These are phyloP conservation scores for Cicer pinnatifidum DNA, from an alignment of 306 rosid genomes.

Conservation along the genomic window DNA sequence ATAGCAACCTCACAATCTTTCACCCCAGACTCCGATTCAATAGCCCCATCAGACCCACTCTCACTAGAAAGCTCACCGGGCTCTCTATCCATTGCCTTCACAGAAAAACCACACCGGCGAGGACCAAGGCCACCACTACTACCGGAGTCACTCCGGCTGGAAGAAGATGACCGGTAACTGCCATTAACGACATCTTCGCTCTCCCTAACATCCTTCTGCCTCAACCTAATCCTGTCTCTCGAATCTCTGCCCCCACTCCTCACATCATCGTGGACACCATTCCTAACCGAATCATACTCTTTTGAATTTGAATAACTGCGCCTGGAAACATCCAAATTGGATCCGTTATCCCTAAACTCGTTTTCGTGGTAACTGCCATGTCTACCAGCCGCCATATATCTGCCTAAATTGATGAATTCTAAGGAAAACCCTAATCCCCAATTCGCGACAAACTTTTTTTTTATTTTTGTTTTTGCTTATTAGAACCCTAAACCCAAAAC, in stretches of 20 bases:
- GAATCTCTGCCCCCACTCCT: slow-evolving; percentile 58
- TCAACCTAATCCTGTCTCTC: slow-evolving; percentile 67
- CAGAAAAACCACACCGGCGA: slow-evolving; percentile 58
- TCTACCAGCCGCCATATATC: slow-evolving; percentile 86
- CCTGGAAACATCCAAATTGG: slow-evolving; percentile 60
- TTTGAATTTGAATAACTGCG: slow-evolving; percentile 52
- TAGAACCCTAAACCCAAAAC: slow-evolving; percentile 54
- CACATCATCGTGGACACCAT: slow-evolving; percentile 54
- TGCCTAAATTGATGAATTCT: slow-evolving; percentile 31
- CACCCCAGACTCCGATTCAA: slow-evolving; percentile 58
- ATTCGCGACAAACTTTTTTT: background rate
- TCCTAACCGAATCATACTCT: slow-evolving; percentile 66
- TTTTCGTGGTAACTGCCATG: slow-evolving; percentile 79
- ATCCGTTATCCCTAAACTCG: slow-evolving; percentile 76
- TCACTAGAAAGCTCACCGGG: slow-evolving; percentile 98
- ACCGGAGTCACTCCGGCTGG: slow-evolving; percentile 74
- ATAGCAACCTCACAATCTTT: slow-evolving; percentile 49
- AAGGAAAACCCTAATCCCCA: slow-evolving; percentile 46
- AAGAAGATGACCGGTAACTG: slow-evolving; percentile 58
- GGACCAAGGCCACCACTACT: slow-evolving; percentile 65
- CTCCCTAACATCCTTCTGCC: slow-evolving; percentile 68
- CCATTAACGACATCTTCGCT: slow-evolving; percentile 60
- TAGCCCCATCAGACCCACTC: slow-evolving; percentile 89
- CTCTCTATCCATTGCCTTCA: slow-evolving; percentile 68
- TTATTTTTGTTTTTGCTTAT: background rate